A percentile compares a stretch with the other conserved stretches of the same genome.
Evolutionary conservation across 306 rosid species (phyloP).

Genomic region (Citrullus colocynthis): DNA sequence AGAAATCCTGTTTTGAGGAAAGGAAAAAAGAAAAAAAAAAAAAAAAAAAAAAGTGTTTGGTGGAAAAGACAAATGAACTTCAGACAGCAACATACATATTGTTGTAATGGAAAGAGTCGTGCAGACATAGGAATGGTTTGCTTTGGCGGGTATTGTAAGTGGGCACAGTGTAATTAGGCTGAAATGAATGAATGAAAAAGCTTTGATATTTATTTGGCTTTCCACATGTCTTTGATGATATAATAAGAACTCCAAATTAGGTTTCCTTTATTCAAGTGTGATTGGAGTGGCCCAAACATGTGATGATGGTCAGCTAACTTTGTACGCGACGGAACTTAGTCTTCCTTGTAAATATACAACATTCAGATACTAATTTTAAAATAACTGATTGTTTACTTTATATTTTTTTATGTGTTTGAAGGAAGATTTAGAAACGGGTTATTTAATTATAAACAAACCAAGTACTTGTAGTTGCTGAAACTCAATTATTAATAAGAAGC

Average conservation of each 20-base stretch:
- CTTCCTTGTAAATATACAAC: too few relatives aligned
- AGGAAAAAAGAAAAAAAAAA: not conserved
- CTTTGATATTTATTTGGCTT: not conserved
- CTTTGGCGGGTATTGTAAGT: not conserved
- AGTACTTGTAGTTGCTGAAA: too few relatives aligned
- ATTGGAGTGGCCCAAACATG: not conserved
- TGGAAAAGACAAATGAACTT: not conserved
- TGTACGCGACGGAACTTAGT: too few relatives aligned
- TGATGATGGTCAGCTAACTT: not conserved
- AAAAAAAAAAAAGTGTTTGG: not conserved
- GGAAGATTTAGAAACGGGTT: too few relatives aligned
- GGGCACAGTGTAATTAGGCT: not conserved
- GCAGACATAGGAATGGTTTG: not conserved
- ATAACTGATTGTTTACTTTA: too few relatives aligned
- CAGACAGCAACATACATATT: not conserved
- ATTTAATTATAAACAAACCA: too few relatives aligned
- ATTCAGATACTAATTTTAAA: too few relatives aligned
- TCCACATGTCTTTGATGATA: not conserved
- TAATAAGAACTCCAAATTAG: not conserved
- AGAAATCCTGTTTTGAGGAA: not conserved
- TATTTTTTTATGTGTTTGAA: not conserved
- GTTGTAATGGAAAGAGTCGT: not conserved
- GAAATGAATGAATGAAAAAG: not conserved
- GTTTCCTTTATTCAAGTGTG: not conserved
- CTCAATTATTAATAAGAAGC: too few relatives aligned